phyloP scores from a whole-genome alignment of 306 rosid genomes.

The Abrus pulchellus region DNA sequence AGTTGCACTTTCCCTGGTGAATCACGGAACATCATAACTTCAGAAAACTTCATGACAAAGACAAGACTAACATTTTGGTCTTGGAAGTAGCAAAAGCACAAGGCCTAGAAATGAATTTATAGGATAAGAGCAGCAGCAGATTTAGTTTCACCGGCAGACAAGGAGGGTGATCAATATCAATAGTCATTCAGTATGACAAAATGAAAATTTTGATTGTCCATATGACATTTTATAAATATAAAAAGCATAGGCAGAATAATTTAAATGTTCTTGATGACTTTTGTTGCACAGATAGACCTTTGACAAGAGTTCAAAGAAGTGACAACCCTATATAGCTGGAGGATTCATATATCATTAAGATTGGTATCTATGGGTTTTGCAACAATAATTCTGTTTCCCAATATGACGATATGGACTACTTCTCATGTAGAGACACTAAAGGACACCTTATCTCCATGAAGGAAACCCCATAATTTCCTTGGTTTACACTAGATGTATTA shows the following conservation, averaged over 20 bases:
- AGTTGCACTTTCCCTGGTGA: slow-evolving; percentile 66
- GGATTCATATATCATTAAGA: not conserved
- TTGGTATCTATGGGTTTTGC: not conserved
- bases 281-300: not conserved
- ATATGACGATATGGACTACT: not conserved
- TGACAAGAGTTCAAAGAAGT: not conserved
- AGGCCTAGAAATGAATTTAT: not conserved
- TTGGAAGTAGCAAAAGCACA: not conserved
- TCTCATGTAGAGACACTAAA: slow-evolving; percentile 10
- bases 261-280: not conserved
- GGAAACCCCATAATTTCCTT: slow-evolving; percentile 17
- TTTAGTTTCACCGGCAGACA: not conserved
- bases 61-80: not conserved
- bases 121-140: not conserved
- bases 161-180: not conserved
- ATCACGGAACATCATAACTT: slow-evolving; percentile 38
- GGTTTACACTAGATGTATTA: not conserved
- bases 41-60: not conserved
- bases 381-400: not conserved
- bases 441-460: not conserved
- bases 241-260: not conserved
- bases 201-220: too few relatives aligned
- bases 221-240: not conserved
- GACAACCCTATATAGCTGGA: not conserved
- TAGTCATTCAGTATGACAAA: not conserved